These are phyloP conservation scores for Cadophora sp. DNA, from an alignment of 2,329 filamentous ascomycete species.

Conservation along the genomic window DNA sequence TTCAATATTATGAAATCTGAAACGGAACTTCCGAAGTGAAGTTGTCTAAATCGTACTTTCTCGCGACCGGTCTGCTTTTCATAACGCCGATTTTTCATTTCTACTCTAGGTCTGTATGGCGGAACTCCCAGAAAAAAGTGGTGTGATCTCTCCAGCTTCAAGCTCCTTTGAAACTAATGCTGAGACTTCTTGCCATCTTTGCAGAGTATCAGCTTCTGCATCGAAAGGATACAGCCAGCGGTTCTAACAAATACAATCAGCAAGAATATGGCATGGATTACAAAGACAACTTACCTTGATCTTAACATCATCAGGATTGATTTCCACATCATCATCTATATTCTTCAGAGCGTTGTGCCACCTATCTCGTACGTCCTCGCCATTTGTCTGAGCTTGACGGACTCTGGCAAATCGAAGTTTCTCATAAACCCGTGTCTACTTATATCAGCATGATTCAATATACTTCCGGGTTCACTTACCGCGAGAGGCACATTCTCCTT, in stretches of 20 bases:
- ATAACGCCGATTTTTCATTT: too few species aligned
- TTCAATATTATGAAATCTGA: too few species aligned
- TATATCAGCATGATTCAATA: not conserved
- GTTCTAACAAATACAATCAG: slow-evolving; percentile 45
- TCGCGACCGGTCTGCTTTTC: too few species aligned
- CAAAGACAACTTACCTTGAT: slow-evolving; percentile 44
- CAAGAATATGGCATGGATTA: not conserved
- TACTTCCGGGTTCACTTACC: slow-evolving; percentile 37
- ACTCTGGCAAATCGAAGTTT: slow-evolving; percentile 52
- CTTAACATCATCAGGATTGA: slow-evolving; percentile 54
- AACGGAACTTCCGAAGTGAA: too few species aligned
- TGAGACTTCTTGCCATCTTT: slow-evolving; percentile 52
- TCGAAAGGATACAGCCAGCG: slow-evolving; percentile 56
- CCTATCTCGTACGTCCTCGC: slow-evolving; percentile 52
- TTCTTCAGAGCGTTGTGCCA: slow-evolving; percentile 54
- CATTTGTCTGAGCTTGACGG: slow-evolving; percentile 52
- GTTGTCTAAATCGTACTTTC: too few species aligned
- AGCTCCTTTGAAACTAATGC: slow-evolving; percentile 48
- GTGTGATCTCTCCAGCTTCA: slow-evolving; percentile 47
- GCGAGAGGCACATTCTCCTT: slow-evolving; percentile 50
- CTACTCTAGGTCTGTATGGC: not conserved
- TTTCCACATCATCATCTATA: slow-evolving; percentile 50
- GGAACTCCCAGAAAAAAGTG: slow-evolving; percentile 43
- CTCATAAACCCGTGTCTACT: slow-evolving; percentile 51
- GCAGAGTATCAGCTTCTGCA: slow-evolving; percentile 51